A percentile compares a stretch with the other conserved stretches of the same genome.
These are phyloP conservation scores for Rubia occidens DNA, from an alignment of 305 asterid species.

Conservation along the genomic window DNA sequence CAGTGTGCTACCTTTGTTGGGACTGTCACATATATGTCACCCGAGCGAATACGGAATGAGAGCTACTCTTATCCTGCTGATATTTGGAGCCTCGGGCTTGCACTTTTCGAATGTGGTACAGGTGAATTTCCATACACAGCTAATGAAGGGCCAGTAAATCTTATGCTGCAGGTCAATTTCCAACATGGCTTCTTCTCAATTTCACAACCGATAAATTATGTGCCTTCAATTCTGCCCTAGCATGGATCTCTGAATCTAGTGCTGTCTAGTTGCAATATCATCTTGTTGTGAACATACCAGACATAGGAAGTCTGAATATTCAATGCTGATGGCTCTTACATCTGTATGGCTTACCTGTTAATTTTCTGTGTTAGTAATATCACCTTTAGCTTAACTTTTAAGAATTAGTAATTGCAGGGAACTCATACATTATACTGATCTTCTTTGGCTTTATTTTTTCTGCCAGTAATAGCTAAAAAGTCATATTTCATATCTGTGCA, in stretches of 20 bases:
- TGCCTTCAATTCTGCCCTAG: neutral
- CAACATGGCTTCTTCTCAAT: neutral
- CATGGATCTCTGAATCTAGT: neutral
- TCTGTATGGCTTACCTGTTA: neutral
- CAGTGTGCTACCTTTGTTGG: constrained; percentile 99
- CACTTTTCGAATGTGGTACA: constrained; percentile 91
- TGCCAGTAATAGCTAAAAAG: neutral
- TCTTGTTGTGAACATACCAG: neutral
- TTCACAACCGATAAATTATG: neutral
- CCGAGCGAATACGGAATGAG: constrained; percentile 89
- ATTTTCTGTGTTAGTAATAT: neutral
- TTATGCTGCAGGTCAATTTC: constrained; percentile 81
- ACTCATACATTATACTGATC: neutral
- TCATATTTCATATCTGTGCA: constrained; percentile 11
- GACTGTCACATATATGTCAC: constrained; percentile 97
- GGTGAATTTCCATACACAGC: constrained; percentile 95
- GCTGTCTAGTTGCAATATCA: neutral
- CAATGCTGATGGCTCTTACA: neutral
- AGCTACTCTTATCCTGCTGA: constrained; percentile 95
- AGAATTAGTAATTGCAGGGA: neutral
- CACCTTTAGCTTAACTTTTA: neutral
- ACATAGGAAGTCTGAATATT: neutral
- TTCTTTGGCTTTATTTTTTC: constrained; percentile 8
- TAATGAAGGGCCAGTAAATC: constrained; percentile 92
- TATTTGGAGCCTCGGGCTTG: constrained; percentile 97